phyloP scores from a whole-genome alignment of 148 eudicot genomes.

The Rhododendron ovatum region DNA sequence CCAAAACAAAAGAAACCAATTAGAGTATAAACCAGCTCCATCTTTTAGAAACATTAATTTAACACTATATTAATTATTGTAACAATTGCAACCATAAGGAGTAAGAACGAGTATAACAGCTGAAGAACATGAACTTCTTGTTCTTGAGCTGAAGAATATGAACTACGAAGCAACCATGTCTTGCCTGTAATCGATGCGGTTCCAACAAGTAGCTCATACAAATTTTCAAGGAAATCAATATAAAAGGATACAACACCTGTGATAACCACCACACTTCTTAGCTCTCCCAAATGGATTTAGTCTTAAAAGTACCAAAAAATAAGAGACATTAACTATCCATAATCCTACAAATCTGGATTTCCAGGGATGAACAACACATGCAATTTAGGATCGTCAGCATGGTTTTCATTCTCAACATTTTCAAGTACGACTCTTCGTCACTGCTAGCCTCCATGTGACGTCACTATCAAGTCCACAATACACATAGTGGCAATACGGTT shows the following conservation, averaged over 20 bases:
- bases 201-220: constrained; percentile 66
- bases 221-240: constrained; percentile 65
- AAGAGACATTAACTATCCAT: background rate
- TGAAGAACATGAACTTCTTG: constrained; percentile 1
- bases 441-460: too few relatives aligned
- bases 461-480: too few relatives aligned
- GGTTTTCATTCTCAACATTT: too few relatives aligned
- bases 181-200: constrained; percentile 83
- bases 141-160: background rate
- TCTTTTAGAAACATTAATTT: background rate
- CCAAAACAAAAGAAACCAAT: constrained; percentile 26
- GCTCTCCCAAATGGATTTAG: background rate
- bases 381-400: constrained; percentile 44
- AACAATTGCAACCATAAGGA: background rate
- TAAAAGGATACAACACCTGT: constrained; percentile 73
- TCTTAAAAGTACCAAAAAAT: background rate
- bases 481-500: too few relatives aligned
- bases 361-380: constrained; percentile 82
- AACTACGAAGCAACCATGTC: constrained; percentile 9
- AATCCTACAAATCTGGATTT: constrained; percentile 61
- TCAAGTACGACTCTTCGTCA: too few relatives aligned
- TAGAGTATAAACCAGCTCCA: constrained; percentile 4
- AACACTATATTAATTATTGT: background rate
- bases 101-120: background rate
- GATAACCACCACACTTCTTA: constrained; percentile 6